phyloP scores from a whole-genome alignment of 1,284 basidiomycete species.

The Pisolithus thermaeus region DNA sequence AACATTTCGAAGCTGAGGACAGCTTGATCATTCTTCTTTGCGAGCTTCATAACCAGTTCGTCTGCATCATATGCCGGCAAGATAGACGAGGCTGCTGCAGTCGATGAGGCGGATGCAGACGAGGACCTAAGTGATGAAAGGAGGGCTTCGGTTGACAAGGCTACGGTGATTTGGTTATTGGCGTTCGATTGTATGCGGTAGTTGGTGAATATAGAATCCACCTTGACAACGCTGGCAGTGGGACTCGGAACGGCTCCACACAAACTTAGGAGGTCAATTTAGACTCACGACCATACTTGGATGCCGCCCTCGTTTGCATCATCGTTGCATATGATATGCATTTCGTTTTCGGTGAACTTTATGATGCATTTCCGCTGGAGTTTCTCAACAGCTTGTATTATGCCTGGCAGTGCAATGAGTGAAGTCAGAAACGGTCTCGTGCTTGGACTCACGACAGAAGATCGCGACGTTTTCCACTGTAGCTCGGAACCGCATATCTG shows the following conservation, averaged over 20 bases:
- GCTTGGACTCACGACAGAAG: conserved; percentile 46
- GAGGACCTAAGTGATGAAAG: conserved; percentile 70
- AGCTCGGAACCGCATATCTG: conserved; percentile 62
- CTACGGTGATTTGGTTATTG: conserved; percentile 76
- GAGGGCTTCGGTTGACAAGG: conserved; percentile 68
- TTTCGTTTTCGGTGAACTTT: conserved; percentile 68
- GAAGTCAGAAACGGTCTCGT: background rate
- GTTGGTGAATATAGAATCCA: conserved; percentile 69
- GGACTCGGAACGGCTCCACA: conserved; percentile 3
- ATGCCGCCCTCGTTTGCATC: conserved; percentile 80
- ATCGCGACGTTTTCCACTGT: conserved; percentile 53
- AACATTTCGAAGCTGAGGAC: conserved; percentile 71
- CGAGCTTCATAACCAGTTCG: conserved; percentile 76
- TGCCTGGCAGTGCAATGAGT: conserved; percentile 38
- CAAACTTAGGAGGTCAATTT: background rate
- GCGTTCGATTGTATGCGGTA: conserved; percentile 88
- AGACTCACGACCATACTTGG: conserved; percentile 85
- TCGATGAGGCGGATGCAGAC: conserved; percentile 36
- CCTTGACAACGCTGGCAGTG: conserved; percentile 49
- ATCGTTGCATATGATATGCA: conserved; percentile 80
- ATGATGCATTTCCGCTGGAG: conserved; percentile 81
- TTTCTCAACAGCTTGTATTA: conserved; percentile 75
- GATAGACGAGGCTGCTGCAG: conserved; percentile 25
- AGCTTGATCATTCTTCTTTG: conserved; percentile 75
- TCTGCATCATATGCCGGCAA: conserved; percentile 42